Evolutionary conservation across 1,139 yeast genomes (phyloP).

Genomic region (Candida tropicalis): DNA sequence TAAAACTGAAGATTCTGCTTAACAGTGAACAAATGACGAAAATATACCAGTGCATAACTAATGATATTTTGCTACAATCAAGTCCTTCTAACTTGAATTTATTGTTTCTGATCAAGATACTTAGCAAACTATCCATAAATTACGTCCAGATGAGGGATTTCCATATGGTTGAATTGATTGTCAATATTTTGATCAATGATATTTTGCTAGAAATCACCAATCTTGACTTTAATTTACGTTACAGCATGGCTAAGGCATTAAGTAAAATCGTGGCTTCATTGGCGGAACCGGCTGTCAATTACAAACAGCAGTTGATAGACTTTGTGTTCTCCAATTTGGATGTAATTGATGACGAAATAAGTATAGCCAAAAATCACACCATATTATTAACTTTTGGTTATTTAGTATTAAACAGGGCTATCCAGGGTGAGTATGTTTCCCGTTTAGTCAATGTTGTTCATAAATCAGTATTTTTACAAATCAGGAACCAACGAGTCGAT

Average conservation of each 20-base stretch:
- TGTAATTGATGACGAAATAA: constrained; percentile 13
- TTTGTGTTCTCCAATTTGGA: constrained; percentile 31
- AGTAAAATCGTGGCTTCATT: constrained; percentile 27
- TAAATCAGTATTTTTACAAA: constrained; percentile 56
- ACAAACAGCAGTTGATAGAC: constrained; percentile 34
- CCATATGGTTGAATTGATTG: constrained; percentile 22
- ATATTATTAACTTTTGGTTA: constrained; percentile 41
- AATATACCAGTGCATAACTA: constrained; percentile 21
- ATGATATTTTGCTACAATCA: constrained; percentile 9
- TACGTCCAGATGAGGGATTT: constrained; percentile 21
- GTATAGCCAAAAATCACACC: constrained; percentile 36
- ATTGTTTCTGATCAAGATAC: constrained; percentile 36
- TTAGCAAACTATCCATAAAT: constrained; percentile 30
- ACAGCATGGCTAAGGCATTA: constrained; percentile 40
- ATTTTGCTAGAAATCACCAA: constrained; percentile 26
- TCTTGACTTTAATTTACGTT: constrained; percentile 37
- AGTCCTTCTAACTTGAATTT: constrained; percentile 26
- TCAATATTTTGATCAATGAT: constrained; percentile 33
- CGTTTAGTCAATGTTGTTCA: constrained; percentile 35
- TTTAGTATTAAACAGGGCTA: constrained; percentile 28
- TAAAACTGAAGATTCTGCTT: constrained; percentile 26
- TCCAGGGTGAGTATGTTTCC: constrained; percentile 31
- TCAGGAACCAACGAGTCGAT: constrained; percentile 22
- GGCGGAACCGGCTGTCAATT: constrained; percentile 30
- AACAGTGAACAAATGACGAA: constrained; percentile 14